Conservation (phyloP, 2,329 filamentous ascomycete species). For the Sphaceloma murrayae region DNA sequence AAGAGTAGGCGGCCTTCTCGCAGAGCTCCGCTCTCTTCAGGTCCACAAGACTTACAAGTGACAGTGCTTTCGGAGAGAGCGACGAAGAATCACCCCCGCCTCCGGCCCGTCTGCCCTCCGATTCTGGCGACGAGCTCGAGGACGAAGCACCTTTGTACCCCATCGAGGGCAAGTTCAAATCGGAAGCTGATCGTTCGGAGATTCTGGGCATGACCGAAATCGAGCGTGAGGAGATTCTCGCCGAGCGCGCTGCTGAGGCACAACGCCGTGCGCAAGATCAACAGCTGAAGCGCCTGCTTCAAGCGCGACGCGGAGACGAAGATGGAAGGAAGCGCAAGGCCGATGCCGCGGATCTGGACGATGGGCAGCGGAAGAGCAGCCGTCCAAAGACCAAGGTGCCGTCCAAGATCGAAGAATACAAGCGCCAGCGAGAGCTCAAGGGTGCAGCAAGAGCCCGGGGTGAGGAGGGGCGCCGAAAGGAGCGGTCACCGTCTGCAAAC, state of each 20-base stretch:
- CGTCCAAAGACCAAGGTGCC: constrained; percentile 48
- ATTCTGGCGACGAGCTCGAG: constrained; percentile 35
- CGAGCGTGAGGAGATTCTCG: constrained; percentile 80
- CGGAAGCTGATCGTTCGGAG: constrained; percentile 44
- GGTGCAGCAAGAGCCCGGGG: constrained; percentile 42
- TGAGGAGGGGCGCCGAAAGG: constrained; percentile 39
- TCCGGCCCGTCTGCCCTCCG: constrained; percentile 25
- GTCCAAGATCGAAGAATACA: constrained; percentile 65
- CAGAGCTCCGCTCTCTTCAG: constrained; percentile 18
- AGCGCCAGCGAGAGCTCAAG: constrained; percentile 51
- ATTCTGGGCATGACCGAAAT: constrained; percentile 86
- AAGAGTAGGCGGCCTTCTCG: constrained; percentile 70
- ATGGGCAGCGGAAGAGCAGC: constrained; percentile 59
- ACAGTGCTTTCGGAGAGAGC: constrained; percentile 59
- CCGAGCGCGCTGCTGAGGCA: constrained; percentile 74
- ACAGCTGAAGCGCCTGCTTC: constrained; percentile 67
- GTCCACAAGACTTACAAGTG: constrained; percentile 10
- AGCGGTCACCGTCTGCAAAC: constrained; percentile 34
- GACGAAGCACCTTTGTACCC: constrained; percentile 63
- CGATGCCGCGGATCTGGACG: constrained; percentile 66
- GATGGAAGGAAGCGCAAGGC: constrained; percentile 58
- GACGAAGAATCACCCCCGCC: constrained; percentile 50
- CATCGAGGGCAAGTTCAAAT: constrained; percentile 70
- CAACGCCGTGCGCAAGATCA: constrained; percentile 74
- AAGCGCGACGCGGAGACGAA: constrained; percentile 55